Conservation (phyloP, 176 grass and related monocot genomes). For the Zea mays region DNA sequence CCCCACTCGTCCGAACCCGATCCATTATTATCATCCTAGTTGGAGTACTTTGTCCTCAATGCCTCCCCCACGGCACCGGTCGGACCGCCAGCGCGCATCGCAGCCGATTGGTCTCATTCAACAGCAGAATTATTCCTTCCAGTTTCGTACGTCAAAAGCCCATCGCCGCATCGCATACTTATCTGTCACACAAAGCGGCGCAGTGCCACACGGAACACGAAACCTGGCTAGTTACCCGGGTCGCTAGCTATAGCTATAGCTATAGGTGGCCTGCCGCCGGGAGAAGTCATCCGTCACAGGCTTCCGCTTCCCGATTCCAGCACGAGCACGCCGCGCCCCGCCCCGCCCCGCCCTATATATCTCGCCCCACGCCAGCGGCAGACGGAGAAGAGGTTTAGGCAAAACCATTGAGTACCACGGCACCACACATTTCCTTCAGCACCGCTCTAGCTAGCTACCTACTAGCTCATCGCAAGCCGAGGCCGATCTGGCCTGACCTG, state of each 20-base stretch:
- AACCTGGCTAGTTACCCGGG: conserved; percentile 23
- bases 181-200: conserved; percentile 28
- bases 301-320: background rate
- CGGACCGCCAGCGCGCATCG: too few species aligned
- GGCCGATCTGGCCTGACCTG: too few species aligned
- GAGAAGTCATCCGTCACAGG: conserved; percentile 5
- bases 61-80: conserved; percentile 15
- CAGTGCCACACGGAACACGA: conserved; percentile 49
- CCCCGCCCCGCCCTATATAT: conserved; percentile 24
- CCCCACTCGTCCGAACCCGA: too few species aligned
- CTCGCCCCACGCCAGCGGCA: background rate
- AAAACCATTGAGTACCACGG: background rate
- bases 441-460: background rate
- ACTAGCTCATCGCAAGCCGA: background rate
- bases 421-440: background rate
- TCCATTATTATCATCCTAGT: background rate
- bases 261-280: conserved; percentile 16
- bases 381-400: background rate
- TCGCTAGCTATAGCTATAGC: background rate
- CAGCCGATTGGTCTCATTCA: background rate
- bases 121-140: conserved; percentile 42
- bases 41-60: conserved; percentile 16
- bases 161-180: conserved; percentile 25
- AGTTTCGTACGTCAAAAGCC: conserved; percentile 36
- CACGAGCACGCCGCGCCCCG: too few species aligned